Percentiles rank a stretch among this genome's conserved stretches.
phyloP scores from a whole-genome alignment of 1,284 basidiomycete genomes.

The Fomitopsis pinicola region DNA sequence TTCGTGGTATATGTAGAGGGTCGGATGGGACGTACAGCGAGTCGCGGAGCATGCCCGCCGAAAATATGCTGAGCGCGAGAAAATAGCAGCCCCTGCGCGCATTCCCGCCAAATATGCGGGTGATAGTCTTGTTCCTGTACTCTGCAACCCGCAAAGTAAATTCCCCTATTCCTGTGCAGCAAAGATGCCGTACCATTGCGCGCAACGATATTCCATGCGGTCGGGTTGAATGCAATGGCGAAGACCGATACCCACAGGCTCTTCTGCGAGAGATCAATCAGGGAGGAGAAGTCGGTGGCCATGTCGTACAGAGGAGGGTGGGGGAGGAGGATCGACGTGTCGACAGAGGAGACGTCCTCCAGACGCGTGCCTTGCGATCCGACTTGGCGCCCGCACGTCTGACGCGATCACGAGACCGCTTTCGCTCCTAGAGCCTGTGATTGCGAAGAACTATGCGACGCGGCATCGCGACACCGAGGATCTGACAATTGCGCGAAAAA shows the following conservation, averaged over 20 bases:
- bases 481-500: too few species aligned
- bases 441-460: not conserved
- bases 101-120: conserved; percentile 74
- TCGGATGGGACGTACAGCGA: conserved; percentile 57
- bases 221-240: conserved; percentile 83
- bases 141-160: conserved; percentile 44
- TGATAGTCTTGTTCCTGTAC: conserved; percentile 84
- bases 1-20: not conserved
- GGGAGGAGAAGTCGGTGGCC: not conserved
- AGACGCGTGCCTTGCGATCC: not conserved
- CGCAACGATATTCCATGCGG: conserved; percentile 94
- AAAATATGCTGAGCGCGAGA: conserved; percentile 88
- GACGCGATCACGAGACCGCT: not conserved
- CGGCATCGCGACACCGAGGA: too few species aligned
- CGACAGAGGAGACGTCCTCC: not conserved
- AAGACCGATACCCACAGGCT: conserved; percentile 65
- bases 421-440: not conserved
- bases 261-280: conserved; percentile 56
- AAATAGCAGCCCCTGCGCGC: conserved; percentile 82
- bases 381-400: not conserved
- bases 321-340: not conserved
- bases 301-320: not conserved
- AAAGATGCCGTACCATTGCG: conserved; percentile 70
- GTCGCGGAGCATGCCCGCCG: conserved; percentile 83
- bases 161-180: not conserved